These are phyloP conservation scores for Coniella vitis DNA, from an alignment of 2,329 filamentous ascomycete genomes.

Conservation along the genomic window DNA sequence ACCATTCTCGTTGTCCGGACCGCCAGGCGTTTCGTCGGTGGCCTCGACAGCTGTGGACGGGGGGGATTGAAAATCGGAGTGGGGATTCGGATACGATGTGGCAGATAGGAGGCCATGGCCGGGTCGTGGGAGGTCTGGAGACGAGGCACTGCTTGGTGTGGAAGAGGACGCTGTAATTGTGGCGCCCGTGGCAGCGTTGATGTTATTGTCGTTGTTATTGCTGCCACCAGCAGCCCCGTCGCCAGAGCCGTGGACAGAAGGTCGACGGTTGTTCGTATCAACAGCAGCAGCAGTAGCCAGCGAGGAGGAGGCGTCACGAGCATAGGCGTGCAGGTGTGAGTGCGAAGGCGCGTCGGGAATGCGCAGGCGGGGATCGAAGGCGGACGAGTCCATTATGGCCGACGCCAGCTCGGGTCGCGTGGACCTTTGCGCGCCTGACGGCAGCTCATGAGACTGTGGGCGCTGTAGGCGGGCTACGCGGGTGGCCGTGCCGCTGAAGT, in stretches of 20 bases:
- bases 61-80: constrained; percentile 6
- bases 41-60: constrained; percentile 1
- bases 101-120: not conserved
- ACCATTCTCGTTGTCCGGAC: constrained; percentile 14
- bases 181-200: not conserved
- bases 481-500: not conserved
- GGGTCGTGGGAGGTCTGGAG: constrained; percentile 4
- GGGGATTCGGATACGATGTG: constrained; percentile 1
- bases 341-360: not conserved
- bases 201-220: constrained; percentile 2
- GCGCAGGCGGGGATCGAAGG: constrained; percentile 16
- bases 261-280: not conserved
- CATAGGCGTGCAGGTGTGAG: too few relatives aligned
- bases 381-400: constrained; percentile 15
- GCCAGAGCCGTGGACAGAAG: not conserved
- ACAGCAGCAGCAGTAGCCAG: constrained; percentile 5
- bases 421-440: not conserved
- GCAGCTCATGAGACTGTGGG: not conserved
- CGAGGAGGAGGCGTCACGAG: constrained; percentile 4
- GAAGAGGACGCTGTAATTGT: constrained; percentile 2
- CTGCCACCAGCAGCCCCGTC: not conserved
- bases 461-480: not conserved
- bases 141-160: constrained; percentile 6
- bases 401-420: not conserved
- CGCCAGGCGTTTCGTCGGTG: constrained; percentile 11